Percentiles rank a stretch among this genome's conserved stretches.
Evolutionary conservation across 2,329 filamentous ascomycete species (phyloP).

Genomic region (Apiospora malaysiana): DNA sequence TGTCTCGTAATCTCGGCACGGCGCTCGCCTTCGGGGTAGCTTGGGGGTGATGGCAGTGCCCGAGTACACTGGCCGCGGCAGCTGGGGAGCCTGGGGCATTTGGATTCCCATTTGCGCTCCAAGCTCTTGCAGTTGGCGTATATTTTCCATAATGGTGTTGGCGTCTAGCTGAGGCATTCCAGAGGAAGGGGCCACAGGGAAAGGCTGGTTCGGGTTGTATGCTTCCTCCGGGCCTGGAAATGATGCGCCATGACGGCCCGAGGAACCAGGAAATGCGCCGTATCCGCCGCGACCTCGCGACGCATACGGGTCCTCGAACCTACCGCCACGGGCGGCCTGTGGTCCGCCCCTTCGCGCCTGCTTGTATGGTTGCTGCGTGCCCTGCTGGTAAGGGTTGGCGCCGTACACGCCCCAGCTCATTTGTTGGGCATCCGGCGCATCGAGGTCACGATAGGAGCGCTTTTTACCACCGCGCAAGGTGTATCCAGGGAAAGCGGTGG

Average conservation of each 20-base stretch:
- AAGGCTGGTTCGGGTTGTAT: constrained; percentile 33
- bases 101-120: constrained; percentile 55
- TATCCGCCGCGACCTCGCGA: constrained; percentile 34
- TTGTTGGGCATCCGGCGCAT: constrained; percentile 44
- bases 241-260: constrained; percentile 32
- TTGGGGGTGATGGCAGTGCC: constrained; percentile 28
- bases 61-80: constrained; percentile 41
- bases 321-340: constrained; percentile 42
- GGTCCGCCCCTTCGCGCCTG: constrained; percentile 61
- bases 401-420: constrained; percentile 34
- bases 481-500: constrained; percentile 22
- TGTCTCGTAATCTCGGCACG: constrained; percentile 73
- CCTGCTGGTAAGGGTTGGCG: constrained; percentile 36
- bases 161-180: constrained; percentile 59
- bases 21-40: constrained; percentile 47
- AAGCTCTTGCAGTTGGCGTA: constrained; percentile 67
- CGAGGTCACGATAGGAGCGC: constrained; percentile 61
- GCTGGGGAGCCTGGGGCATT: constrained; percentile 47
- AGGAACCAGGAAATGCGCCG: not conserved
- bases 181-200: constrained; percentile 31
- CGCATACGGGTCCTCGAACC: constrained; percentile 40
- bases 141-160: constrained; percentile 64
- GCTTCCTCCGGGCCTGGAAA: constrained; percentile 19
- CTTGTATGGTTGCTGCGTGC: constrained; percentile 56
- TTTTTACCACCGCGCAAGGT: constrained; percentile 49